phyloP scores from a whole-genome alignment of 2,329 filamentous ascomycete species.

The Phialemoniopsis sp. region DNA sequence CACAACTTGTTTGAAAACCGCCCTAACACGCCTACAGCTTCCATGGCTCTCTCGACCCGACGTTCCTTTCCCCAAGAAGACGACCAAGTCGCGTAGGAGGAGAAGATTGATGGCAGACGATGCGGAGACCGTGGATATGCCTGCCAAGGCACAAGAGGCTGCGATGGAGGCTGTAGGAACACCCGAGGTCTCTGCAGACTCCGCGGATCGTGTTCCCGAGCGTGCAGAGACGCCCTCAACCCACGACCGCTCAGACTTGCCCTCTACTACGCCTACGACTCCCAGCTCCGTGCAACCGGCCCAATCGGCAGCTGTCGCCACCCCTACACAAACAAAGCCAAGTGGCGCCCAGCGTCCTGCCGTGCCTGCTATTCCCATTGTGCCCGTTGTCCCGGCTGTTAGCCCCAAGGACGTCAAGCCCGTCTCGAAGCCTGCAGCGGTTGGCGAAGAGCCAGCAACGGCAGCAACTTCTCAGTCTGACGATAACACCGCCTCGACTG shows the following conservation, averaged over 20 bases:
- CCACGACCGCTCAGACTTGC: slow-evolving; percentile 23
- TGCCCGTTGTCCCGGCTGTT: slow-evolving; percentile 41
- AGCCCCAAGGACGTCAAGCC: slow-evolving; percentile 22
- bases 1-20: slow-evolving; percentile 1
- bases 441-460: slow-evolving; percentile 2
- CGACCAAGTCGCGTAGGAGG: slow-evolving; percentile 36
- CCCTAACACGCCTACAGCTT: slow-evolving; percentile 36
- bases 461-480: slow-evolving; percentile 3
- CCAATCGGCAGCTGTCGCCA: slow-evolving; percentile 15
- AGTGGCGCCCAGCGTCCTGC: slow-evolving; percentile 24
- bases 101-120: slow-evolving; percentile 27
- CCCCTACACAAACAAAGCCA: slow-evolving; percentile 16
- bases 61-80: slow-evolving; percentile 41
- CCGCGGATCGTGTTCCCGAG: neutral
- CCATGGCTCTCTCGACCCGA: slow-evolving; percentile 55
- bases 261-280: slow-evolving; percentile 28
- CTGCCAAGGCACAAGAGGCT: slow-evolving; percentile 31
- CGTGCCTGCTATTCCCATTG: slow-evolving; percentile 36
- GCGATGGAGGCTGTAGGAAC: slow-evolving; percentile 16
- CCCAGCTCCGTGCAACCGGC: slow-evolving; percentile 22
- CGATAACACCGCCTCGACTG: slow-evolving; percentile 3
- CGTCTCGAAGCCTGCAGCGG: slow-evolving; percentile 8
- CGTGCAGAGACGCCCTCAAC: slow-evolving; percentile 24
- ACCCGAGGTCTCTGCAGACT: slow-evolving; percentile 11
- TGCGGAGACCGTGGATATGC: slow-evolving; percentile 35